Base-by-base conservation (phyloP, 306 rosid species). In the Biancaea sappan region DNA sequence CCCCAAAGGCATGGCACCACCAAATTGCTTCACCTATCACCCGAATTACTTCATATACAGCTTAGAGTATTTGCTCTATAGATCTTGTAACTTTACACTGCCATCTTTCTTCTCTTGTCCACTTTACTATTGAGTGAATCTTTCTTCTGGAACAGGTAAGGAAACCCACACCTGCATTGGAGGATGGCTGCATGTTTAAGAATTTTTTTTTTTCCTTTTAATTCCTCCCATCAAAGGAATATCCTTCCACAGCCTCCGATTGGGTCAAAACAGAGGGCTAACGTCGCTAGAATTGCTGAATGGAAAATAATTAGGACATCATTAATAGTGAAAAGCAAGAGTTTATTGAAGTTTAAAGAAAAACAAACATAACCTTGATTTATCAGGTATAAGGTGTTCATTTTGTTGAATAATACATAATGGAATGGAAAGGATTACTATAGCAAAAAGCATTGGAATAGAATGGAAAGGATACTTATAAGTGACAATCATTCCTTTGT, bases 241-340 rank as follows among this genome's bases (percentile, higher is more conserved):
- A 48, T 9, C 41, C 44, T 21, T 48, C 6, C 60, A 51, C 44
- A 22, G 12, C 58, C 56, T 66, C 40, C n/a, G 44, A 11, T 58
- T 8, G 44, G 1, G 31, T 43, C 60, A 44, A 46, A 16, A 32
- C 57, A 37, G 63, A 22, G 7, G 70, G 8, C 61, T 61, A 44
- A 59, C 22, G 34, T 25, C 62, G 15, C 11, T 70, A 14, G 65
- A 72, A 28, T 59, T 72, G 48, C 50, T 24, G 43, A 38, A 59
- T 13, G 41, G 43, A 46, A 29, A 31, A 46, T 31, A 19, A 19
- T 21, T 51, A 21, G 3, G 58, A 19, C 5, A 19, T 51, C 13
- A 8, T 19, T 51, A 8, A 2, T 51, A 7, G 58, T 6, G 12
- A 4, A 21, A 51, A 19, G 29, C 58, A 21, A 21, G 29, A 51